phyloP scores from a whole-genome alignment of 768 basidiomycete genomes.

The Gymnopilus dilepis region DNA sequence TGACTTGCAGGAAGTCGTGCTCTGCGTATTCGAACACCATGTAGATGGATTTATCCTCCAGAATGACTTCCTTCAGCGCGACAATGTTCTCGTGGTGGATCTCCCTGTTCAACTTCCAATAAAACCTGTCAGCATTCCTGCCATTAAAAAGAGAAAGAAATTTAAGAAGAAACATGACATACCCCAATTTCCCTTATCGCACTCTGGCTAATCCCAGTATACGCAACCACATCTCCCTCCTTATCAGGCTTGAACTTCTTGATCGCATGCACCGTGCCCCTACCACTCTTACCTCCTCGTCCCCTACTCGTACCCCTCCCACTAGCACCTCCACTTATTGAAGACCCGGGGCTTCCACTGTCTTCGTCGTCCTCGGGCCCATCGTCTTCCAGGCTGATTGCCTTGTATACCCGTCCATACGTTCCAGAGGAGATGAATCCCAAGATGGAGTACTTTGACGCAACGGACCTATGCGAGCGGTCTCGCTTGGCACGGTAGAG shows the following conservation, averaged over 20 bases:
- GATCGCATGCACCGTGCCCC: constrained; percentile 78
- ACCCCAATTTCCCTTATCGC: constrained; percentile 92
- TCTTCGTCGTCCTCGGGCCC: constrained; percentile 30
- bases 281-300: too few species aligned
- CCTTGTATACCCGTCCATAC: constrained; percentile 99
- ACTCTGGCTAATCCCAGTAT: constrained; percentile 98
- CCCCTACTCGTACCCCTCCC: too few species aligned
- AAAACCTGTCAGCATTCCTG: neutral
- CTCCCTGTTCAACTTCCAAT: constrained; percentile 85
- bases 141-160: neutral
- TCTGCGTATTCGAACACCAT: constrained; percentile 99
- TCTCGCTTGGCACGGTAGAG: constrained; percentile 84
- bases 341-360: too few species aligned
- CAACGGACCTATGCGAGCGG: constrained; percentile 63
- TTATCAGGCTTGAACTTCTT: constrained; percentile 99
- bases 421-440: constrained; percentile 99
- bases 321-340: too few species aligned
- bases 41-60: constrained; percentile 98
- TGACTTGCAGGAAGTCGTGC: constrained; percentile 99
- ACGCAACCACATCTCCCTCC: constrained; percentile 94
- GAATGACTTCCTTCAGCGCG: constrained; percentile 89
- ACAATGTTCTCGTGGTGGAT: constrained; percentile 92
- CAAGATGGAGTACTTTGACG: constrained; percentile 87
- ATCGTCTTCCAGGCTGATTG: constrained; percentile 74
- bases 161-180: neutral